phyloP scores from a whole-genome alignment of 1,284 basidiomycete genomes.

The Grifola frondosa region DNA sequence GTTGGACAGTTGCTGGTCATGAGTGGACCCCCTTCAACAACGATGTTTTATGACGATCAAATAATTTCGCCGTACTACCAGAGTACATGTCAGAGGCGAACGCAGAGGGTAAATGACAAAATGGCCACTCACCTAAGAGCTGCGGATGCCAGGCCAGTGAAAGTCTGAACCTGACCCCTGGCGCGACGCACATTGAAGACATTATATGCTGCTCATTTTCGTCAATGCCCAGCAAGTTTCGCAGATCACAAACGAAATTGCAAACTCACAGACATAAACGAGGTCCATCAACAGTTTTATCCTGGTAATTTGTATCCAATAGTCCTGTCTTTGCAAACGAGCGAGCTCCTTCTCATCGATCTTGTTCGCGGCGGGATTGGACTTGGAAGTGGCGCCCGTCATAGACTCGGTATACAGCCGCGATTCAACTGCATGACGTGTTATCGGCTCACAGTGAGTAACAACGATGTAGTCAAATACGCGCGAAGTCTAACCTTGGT shows the following conservation, averaged over 20 bases:
- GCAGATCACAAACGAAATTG: not conserved
- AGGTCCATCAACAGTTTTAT: conserved; percentile 77
- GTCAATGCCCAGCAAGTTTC: conserved; percentile 1
- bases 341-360: conserved; percentile 69
- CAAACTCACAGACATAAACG: conserved; percentile 76
- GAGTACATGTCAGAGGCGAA: conserved; percentile 4
- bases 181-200: conserved; percentile 58
- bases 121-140: conserved; percentile 63
- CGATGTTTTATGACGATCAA: conserved; percentile 61
- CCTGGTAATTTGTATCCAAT: conserved; percentile 70
- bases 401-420: conserved; percentile 73
- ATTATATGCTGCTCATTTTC: conserved; percentile 45
- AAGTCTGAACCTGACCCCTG: conserved; percentile 59
- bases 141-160: conserved; percentile 66
- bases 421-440: conserved; percentile 52
- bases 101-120: no score
- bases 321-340: conserved; percentile 64
- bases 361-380: conserved; percentile 56
- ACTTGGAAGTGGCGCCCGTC: conserved; percentile 67
- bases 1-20: no score
- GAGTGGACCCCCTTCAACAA: conserved; percentile 65
- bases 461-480: not conserved
- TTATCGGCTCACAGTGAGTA: conserved; percentile 1
- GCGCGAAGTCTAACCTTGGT: conserved; percentile 46
- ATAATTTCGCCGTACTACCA: conserved; percentile 64